Evolutionary conservation across 2,329 filamentous ascomycete species (phyloP), one percentile per base, ranked within the genome.

Genomic region (Fusarium guadeloupense): DNA sequence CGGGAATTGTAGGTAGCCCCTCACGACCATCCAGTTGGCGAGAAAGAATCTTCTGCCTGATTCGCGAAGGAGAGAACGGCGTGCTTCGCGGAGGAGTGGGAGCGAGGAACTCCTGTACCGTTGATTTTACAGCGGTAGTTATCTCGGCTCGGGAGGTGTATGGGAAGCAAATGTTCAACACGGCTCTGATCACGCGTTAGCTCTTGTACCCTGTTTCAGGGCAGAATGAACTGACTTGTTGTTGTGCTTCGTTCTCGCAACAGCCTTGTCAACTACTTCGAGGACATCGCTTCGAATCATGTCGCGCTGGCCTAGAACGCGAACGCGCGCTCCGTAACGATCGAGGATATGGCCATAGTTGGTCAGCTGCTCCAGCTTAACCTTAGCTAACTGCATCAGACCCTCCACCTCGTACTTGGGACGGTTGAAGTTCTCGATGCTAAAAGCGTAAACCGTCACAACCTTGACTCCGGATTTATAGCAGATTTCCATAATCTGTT

Each of bases 341-440:
- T 98, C 93, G 31, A 99, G 83, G 21, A 99, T 82, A 71, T 97
- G 93, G 25, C 95, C 95, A 70, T 99, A 95, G 71, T 97, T 92
- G 21, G 91, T 89, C 68, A 99, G 82, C 75, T 99, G 95, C 57
- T 90, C 87, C 21, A 99, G 83, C 79, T 98, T 98, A 70, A 95
- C 87, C 80, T 97, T 97, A 58, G 94, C 94, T 83, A 99, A 92
- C 73, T 96, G 90, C 95, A 99, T 99, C 61, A 99, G 80, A 25
- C 92, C 93, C 72, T 97, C 93, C 9, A 99, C 95, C 76, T 99
- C 95, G 76, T 96, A 95, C 76, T 95, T 93, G 19, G 93, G 94
- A 6, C 95, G 88, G 75, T 98, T 97, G 81, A 97, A 99, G 80
- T 99, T 99, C 78, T 99, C 95, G 71, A 99, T 97, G 73, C 92